Percentiles rank a stretch among this genome's conserved stretches.
These are phyloP conservation scores for Tricholoma matsutake DNA, from an alignment of 768 basidiomycete species.

Conservation along the genomic window DNA sequence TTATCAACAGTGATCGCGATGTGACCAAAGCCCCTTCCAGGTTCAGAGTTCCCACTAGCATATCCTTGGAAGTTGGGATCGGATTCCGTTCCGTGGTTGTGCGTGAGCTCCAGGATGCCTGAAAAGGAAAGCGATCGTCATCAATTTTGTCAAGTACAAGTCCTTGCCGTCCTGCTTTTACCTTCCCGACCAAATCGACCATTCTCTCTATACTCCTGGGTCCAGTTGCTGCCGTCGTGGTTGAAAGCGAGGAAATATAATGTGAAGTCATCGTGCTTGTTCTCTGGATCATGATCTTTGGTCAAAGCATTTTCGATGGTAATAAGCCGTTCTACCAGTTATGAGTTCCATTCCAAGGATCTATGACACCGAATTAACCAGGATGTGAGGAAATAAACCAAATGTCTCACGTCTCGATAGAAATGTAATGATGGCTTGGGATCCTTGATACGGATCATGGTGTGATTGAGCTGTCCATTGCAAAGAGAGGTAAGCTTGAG, in stretches of 20 bases:
- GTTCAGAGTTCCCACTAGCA: conserved; percentile 81
- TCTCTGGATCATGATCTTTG: conserved; percentile 36
- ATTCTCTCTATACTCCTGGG: conserved; percentile 50
- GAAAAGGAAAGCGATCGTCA: background rate
- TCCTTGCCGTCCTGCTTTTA: conserved; percentile 18
- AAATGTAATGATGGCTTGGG: conserved; percentile 78
- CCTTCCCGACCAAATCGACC: conserved; percentile 66
- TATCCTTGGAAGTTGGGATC: conserved; percentile 81
- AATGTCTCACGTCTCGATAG: conserved; percentile 60
- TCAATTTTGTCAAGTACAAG: background rate
- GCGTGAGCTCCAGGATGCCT: conserved; percentile 82
- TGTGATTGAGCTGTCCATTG: conserved; percentile 68
- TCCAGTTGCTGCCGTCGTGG: conserved; percentile 47
- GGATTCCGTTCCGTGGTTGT: conserved; percentile 88
- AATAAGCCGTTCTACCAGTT: conserved; percentile 34
- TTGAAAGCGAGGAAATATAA: conserved; percentile 88
- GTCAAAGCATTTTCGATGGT: conserved; percentile 2
- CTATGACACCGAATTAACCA: conserved; percentile 24
- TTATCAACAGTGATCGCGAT: conserved; percentile 85
- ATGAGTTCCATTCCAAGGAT: conserved; percentile 77
- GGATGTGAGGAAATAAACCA: background rate
- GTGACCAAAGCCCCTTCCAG: conserved; percentile 74
- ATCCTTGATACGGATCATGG: conserved; percentile 88
- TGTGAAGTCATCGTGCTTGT: conserved; percentile 58
- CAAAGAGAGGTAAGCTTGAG: background rate